Percentiles rank a stretch among this genome's conserved stretches.
phyloP scores from a whole-genome alignment of 2,329 filamentous ascomycete genomes.

The Cordyceps cicadae region DNA sequence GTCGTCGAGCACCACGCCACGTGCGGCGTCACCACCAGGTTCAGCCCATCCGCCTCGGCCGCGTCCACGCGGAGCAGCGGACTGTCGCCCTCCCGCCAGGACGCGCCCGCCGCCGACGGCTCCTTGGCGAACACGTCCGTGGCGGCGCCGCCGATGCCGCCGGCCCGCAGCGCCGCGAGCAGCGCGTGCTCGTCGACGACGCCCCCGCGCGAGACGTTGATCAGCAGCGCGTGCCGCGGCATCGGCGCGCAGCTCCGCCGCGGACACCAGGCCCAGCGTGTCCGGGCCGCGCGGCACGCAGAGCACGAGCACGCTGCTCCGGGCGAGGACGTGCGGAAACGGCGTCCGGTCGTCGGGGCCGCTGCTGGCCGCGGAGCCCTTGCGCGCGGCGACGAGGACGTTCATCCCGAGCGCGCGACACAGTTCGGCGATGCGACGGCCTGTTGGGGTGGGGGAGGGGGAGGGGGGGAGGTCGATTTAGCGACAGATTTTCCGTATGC shows the following conservation, averaged over 20 bases:
- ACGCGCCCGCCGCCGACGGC: slow-evolving; percentile 12
- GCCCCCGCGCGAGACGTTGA: slow-evolving; percentile 26
- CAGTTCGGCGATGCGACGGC: slow-evolving; percentile 18
- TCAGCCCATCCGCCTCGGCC: not conserved
- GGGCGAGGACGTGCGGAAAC: slow-evolving; percentile 17
- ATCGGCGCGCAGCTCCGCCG: slow-evolving; percentile 13
- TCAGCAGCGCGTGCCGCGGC: slow-evolving; percentile 18
- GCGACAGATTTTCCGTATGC: no score
- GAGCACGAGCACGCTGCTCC: slow-evolving; percentile 19
- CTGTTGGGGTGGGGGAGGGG: no score
- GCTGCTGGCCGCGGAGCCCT: not conserved
- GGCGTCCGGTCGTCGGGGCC: slow-evolving; percentile 11
- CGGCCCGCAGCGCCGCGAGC: slow-evolving; percentile 21
- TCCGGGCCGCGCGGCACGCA: slow-evolving; percentile 18
- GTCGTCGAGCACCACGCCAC: slow-evolving; percentile 13
- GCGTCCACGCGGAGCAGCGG: slow-evolving; percentile 1
- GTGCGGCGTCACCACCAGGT: slow-evolving; percentile 13
- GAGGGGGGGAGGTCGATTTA: no score
- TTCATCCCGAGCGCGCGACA: slow-evolving; percentile 18
- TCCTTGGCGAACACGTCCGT: slow-evolving; percentile 26
- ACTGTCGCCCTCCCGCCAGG: slow-evolving; percentile 6
- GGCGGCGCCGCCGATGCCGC: slow-evolving; percentile 26
- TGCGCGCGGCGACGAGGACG: slow-evolving; percentile 19
- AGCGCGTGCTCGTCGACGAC: slow-evolving; percentile 28
- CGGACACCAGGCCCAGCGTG: slow-evolving; percentile 16